These are phyloP conservation scores for Cryptococcus sp. DNA, from an alignment of 1,284 basidiomycete species.

Conservation along the genomic window DNA sequence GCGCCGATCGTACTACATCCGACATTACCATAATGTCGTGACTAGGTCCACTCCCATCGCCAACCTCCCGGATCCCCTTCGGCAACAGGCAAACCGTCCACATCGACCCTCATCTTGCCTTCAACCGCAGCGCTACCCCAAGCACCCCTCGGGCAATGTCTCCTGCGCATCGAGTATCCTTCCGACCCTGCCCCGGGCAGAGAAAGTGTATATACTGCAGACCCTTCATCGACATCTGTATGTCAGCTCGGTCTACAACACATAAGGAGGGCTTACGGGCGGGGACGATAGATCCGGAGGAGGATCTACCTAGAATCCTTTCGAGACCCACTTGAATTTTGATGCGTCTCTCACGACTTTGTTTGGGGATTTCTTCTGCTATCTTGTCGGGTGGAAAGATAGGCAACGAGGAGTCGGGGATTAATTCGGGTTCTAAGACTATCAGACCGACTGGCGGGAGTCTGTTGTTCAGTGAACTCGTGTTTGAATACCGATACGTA, in stretches of 20 bases:
- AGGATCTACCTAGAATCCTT: slow-evolving; percentile 22
- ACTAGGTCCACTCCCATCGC: slow-evolving; percentile 23
- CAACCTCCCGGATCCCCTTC: slow-evolving; percentile 12
- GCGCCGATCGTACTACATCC: background rate
- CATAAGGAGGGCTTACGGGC: slow-evolving; percentile 4
- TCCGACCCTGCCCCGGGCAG: background rate
- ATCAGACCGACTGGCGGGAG: slow-evolving; percentile 20
- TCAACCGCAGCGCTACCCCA: slow-evolving; percentile 11
- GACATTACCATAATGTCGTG: background rate
- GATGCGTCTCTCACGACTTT: slow-evolving; percentile 13
- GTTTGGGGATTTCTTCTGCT: slow-evolving; percentile 1
- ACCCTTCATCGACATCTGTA: background rate
- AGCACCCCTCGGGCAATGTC: slow-evolving; percentile 8
- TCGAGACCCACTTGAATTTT: slow-evolving; percentile 21
- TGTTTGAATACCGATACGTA: no score
- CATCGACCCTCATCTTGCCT: background rate
- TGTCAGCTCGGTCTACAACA: background rate
- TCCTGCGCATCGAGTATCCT: background rate
- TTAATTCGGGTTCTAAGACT: slow-evolving; percentile 33
- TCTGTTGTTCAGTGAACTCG: no score
- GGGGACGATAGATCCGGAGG: slow-evolving; percentile 14
- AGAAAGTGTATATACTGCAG: background rate
- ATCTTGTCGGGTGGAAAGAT: slow-evolving; percentile 15
- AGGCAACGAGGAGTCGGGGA: slow-evolving; percentile 18
- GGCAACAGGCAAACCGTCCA: background rate